Evolutionary conservation across 2,329 filamentous ascomycete genomes (phyloP), one percentile per base, ranked within the genome.

Genomic region (Fusarium avenaceum): DNA sequence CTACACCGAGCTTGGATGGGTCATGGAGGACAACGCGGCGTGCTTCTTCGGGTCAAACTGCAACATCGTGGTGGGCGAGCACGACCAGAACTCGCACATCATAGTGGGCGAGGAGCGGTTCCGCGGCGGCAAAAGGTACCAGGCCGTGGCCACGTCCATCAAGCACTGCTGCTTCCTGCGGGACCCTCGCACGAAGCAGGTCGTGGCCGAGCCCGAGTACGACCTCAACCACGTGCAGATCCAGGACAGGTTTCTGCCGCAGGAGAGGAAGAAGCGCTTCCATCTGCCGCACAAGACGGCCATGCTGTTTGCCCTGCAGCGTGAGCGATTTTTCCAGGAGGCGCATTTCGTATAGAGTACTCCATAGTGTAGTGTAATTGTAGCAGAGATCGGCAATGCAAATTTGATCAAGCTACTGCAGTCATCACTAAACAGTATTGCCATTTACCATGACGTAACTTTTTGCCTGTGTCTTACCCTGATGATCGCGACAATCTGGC

Each of bases 251-350:
- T 75, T 63, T 48, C 17, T 75, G 44, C 73, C 73, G 19, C 63
- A 68, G 44, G 73, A 75, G 59, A 73, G 63, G 57, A 75, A 75
- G 71, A 74, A 74, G 62, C 62, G 72, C 1, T 74, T 75, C 62
- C 69, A 75, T 51, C 49, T 75, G 20, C 73, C 73, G 7, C 73
- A 75, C 63, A 75, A 75, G 69, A 75, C 71, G 33, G 63, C 73
- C 7, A 69, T 75, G 52, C 58, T 75, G 7, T 67, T 75, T 44
- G 73, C 73, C 6, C 62, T 75, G 17, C 71, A 73, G 46, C 63
- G 73, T 45, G 72, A 75, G 28, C 72, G 73, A 44, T 75, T 75
- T 57, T 75, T 75, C 52, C 72, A 74, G 7, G 73, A 75, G 47
- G 73, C 50, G 0, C 63, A 73, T 39, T 70, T 75, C 44, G 69